These are phyloP conservation scores for Aspergillus ibericus DNA, from an alignment of 2,329 filamentous ascomycete species.

Conservation along the genomic window DNA sequence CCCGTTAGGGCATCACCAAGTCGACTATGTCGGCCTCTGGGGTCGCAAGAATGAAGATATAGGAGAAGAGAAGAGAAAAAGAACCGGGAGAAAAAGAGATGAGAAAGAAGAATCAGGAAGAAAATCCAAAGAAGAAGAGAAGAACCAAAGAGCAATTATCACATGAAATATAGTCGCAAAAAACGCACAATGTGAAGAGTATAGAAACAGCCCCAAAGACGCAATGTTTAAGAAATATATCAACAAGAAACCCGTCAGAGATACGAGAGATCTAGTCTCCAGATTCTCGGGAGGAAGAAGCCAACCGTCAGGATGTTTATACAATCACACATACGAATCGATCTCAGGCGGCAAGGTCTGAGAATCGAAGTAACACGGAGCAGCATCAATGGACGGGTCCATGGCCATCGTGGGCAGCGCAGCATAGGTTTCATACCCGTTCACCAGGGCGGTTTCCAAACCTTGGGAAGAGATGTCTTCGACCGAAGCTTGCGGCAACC, in stretches of 20 bases:
- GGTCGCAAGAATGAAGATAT: constrained; percentile 2
- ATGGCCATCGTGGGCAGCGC: constrained; percentile 29
- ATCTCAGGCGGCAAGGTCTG: constrained; percentile 35
- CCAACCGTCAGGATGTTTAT: constrained; percentile 2
- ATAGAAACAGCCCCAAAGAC: constrained; percentile 1
- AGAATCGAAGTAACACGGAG: constrained; percentile 32
- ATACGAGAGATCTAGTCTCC: background rate
- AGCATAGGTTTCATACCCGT: constrained; percentile 32
- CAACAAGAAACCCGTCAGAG: constrained; percentile 3
- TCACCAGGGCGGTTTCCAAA: constrained; percentile 29
- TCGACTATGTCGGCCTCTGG: constrained; percentile 8
- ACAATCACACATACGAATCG: constrained; percentile 39
- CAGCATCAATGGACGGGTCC: constrained; percentile 32
- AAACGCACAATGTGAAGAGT: background rate
- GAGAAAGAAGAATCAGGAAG: constrained; percentile 8
- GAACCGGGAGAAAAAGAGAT: constrained; percentile 15
- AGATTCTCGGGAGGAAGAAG: constrained; percentile 3
- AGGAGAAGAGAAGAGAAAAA: constrained; percentile 10
- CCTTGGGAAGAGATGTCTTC: constrained; percentile 23
- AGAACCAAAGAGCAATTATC: constrained; percentile 1
- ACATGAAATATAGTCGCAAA: background rate
- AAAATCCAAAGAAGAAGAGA: constrained; percentile 10
- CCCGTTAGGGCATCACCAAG: constrained; percentile 9
- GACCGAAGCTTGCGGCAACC: constrained; percentile 15
- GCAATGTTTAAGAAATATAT: constrained; percentile 1